Percentiles rank a stretch among this genome's conserved stretches.
These are phyloP conservation scores for Metarhizium guizhouense DNA, from an alignment of 2,329 filamentous ascomycete species.

Conservation along the genomic window DNA sequence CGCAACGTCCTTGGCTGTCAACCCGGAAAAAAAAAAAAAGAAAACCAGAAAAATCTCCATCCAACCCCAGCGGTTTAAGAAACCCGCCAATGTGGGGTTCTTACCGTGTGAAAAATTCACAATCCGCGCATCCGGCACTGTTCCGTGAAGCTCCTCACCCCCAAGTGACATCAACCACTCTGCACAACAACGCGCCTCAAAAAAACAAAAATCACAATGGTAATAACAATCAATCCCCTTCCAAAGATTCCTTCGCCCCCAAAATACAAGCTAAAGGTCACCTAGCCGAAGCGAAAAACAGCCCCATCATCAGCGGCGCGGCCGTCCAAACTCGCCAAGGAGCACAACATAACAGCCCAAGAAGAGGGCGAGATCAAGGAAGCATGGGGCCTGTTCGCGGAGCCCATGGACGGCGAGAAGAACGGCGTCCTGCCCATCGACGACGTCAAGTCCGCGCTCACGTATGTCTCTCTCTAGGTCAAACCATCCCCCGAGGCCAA, in stretches of 20 bases:
- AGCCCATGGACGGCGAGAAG: constrained; percentile 63
- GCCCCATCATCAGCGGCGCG: constrained; percentile 31
- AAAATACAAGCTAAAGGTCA: background rate
- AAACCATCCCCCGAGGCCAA: too few relatives aligned
- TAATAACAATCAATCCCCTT: background rate
- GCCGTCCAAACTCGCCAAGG: constrained; percentile 83
- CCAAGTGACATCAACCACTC: background rate
- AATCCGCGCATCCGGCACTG: background rate
- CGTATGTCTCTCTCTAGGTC: constrained; percentile 39
- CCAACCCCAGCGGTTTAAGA: background rate
- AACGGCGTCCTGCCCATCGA: constrained; percentile 58
- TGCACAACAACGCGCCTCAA: too few relatives aligned
- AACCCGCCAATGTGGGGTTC: background rate
- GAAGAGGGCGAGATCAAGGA: constrained; percentile 89
- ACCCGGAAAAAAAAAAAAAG: background rate
- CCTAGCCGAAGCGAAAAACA: constrained; percentile 39
- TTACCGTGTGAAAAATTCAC: background rate
- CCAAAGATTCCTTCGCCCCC: background rate
- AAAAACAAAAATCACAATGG: background rate
- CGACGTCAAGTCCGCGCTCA: constrained; percentile 63
- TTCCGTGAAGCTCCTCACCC: background rate
- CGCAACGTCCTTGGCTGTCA: too few relatives aligned
- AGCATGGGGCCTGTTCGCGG: constrained; percentile 75
- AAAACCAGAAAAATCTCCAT: background rate
- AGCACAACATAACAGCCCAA: constrained; percentile 74